These are phyloP conservation scores for Hylodesmum podocarpum DNA, from an alignment of 306 rosid species.

Conservation along the genomic window DNA sequence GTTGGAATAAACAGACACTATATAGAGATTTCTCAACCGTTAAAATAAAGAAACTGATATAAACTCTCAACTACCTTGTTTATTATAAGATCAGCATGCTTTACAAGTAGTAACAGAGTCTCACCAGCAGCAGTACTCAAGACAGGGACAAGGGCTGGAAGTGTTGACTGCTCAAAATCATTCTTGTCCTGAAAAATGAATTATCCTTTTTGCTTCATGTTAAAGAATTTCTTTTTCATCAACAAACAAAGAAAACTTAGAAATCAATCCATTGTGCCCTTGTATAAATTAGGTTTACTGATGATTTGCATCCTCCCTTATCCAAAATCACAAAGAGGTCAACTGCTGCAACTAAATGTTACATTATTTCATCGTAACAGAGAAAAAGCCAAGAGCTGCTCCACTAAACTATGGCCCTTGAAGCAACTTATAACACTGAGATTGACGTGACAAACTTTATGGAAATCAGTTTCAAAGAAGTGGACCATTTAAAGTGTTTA, in stretches of 20 bases:
- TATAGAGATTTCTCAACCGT: constrained; percentile 2
- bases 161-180: constrained; percentile 92
- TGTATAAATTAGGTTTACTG: background rate
- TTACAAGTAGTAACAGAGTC: constrained; percentile 80
- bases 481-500: background rate
- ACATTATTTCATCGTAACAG: background rate
- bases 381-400: background rate
- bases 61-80: constrained; percentile 65
- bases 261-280: constrained; percentile 13
- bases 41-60: constrained; percentile 16
- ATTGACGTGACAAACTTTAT: background rate
- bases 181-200: constrained; percentile 66
- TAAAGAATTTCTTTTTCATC: background rate
- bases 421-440: background rate
- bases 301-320: background rate
- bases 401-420: background rate
- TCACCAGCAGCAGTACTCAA: constrained; percentile 86
- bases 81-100: constrained; percentile 86
- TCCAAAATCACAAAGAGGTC: background rate
- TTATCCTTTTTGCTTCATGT: background rate
- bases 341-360: background rate
- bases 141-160: constrained; percentile 95
- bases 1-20: constrained; percentile 13
- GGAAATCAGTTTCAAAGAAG: background rate
- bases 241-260: background rate